These are phyloP conservation scores for Isochrysis galbana DNA, from an alignment of 78 protist genomes.

Conservation along the genomic window DNA sequence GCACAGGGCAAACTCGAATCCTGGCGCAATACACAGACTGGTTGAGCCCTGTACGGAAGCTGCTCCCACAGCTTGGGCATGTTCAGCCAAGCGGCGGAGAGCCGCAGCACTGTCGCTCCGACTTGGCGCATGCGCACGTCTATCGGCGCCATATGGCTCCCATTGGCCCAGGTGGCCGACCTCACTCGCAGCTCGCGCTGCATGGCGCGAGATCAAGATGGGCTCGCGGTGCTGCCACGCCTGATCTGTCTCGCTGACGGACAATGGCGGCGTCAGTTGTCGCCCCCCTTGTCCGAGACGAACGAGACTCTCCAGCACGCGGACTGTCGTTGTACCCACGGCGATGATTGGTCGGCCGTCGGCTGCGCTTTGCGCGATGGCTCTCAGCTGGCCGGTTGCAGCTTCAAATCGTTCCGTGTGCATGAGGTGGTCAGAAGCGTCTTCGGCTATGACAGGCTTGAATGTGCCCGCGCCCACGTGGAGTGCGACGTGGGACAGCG, in stretches of 20 bases:
- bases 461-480: constrained; percentile 60
- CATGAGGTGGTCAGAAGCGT: constrained; percentile 16
- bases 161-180: constrained; percentile 6
- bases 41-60: not conserved
- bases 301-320: constrained; percentile 36
- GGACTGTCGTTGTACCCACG: constrained; percentile 46
- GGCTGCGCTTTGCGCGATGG: not conserved
- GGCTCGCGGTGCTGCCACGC: not conserved
- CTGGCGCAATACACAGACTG: constrained; percentile 23
- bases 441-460: constrained; percentile 1
- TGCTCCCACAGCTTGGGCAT: not conserved
- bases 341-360: constrained; percentile 21
- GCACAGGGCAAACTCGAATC: constrained; percentile 27
- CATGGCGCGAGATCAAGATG: too few relatives aligned
- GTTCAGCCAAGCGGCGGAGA: not conserved
- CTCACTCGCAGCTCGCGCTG: not conserved
- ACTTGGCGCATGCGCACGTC: not conserved
- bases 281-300: too few relatives aligned
- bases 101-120: too few relatives aligned
- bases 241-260: not conserved
- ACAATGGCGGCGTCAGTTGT: too few relatives aligned
- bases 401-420: constrained; percentile 35
- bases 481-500: not conserved
- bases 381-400: not conserved
- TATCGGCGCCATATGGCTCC: not conserved